A percentile compares a stretch with the other conserved stretches of the same genome.
These are phyloP conservation scores for Warburgia ugandensis DNA, from an alignment of 164 flowering plant species.

Conservation along the genomic window DNA sequence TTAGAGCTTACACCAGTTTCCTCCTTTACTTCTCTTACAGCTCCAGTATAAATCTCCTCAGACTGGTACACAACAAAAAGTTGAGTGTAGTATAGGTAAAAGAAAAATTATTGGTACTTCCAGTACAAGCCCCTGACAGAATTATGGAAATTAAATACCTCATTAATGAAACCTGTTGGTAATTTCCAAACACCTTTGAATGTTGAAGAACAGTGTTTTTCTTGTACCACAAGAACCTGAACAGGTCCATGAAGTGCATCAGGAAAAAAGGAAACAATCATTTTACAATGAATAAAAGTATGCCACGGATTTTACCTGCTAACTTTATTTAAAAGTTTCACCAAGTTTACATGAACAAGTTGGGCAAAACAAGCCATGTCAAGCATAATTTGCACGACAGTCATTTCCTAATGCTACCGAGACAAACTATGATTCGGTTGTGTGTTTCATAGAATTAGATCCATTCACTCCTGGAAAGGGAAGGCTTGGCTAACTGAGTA, in stretches of 20 bases:
- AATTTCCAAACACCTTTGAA: constrained; percentile 62
- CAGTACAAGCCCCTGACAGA: neutral
- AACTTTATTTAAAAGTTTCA: too few species aligned
- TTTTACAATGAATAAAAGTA: neutral
- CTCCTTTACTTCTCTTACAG: constrained; percentile 82
- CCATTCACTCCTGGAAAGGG: too few species aligned
- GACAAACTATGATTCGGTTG: too few species aligned
- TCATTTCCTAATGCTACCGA: too few species aligned
- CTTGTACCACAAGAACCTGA: constrained; percentile 92
- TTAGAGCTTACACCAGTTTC: constrained; percentile 79
- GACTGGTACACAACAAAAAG: constrained; percentile 34
- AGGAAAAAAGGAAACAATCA: neutral
- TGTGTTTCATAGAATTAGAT: too few species aligned
- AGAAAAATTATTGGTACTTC: neutral
- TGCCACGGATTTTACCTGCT: too few species aligned
- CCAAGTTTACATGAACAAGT: too few species aligned
- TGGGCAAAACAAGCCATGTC: too few species aligned
- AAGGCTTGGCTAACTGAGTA: too few species aligned
- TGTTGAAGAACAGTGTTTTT: constrained; percentile 54
- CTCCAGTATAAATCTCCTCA: constrained; percentile 81
- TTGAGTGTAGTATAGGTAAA: neutral
- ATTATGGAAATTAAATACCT: constrained; percentile 29
- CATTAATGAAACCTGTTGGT: constrained; percentile 82
- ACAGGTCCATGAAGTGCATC: neutral
- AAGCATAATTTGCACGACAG: too few species aligned